Evolutionary conservation across 768 basidiomycete genomes (phyloP), one percentile per base, ranked within the genome.

Genomic region (Boletus tomentosulus): DNA sequence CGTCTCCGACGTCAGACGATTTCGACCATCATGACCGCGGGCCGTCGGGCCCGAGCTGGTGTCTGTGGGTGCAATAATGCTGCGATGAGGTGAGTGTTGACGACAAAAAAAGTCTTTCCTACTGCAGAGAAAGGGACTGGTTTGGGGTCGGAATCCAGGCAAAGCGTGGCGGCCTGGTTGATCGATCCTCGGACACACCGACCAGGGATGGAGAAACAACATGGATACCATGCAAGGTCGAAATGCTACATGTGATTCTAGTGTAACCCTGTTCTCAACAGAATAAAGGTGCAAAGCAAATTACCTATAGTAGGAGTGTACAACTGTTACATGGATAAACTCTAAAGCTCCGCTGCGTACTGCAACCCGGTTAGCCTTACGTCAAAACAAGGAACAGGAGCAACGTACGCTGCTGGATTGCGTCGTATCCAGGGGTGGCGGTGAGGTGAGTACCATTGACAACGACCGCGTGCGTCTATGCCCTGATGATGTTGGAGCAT

Each of bases 401-500:
- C 12, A 10, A 62, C 65, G 45, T 30, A 66, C 63, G 15, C 30
- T 59, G 15, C 25, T 61, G 38, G 61, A 27, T 19, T 57, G 55
- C 16, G 54, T 41, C 9, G 51, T 43, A 28, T 62, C 49, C 51
- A 47, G 41, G 9, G 57, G 37, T 30, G 49, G 33, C 11, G 65
- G 58, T 4, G 67, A 57, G 2, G 48, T 57, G 41, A 37, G 49
- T 15, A 67, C 61, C 55, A 57, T 66, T 3, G 68, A 52, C 66
- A 70, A 55, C 0, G 68, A 70, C 33, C 38, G 66, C 30, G 70
- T 57, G 19, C 68, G 68, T 50, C 68, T 46, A 30, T 61, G 68
- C 6, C 51, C 56, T 3, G 51, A 59, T 4, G 63, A 56, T 4
- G 55, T 47, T 6, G 61, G 57, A 6, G 33, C 41, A 34, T 51